Base-by-base conservation (phyloP, 1,284 basidiomycete species). In the Ustilago esculenta region DNA sequence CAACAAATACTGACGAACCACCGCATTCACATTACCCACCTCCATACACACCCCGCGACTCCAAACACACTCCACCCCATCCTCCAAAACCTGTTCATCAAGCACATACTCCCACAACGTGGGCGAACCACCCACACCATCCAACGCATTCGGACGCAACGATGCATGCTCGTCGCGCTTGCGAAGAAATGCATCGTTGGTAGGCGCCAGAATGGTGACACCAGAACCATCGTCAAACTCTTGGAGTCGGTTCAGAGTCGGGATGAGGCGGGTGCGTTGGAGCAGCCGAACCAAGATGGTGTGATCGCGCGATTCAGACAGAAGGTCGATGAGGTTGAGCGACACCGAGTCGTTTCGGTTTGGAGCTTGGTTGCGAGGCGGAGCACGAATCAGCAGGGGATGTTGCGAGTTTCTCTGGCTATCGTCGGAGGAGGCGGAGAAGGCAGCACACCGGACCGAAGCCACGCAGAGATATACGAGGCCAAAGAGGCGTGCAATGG, bases 121-220 rank as follows among this genome's bases (percentile, higher is more conserved):
- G 5, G 36, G 47, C 6, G 49, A 36, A 15, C 25, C 14, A 11
- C 29, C 6, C 25, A 25, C 39, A 3, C 15, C 29, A 23, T 35
- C 45, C 18, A 46, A 9, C 11, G 54, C 45, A 21, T 42, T 11
- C 14, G 32, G 25, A 24, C 49, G 50, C 14, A 9, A 25, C 34
- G 39, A 15, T 27, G 47, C 32, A 32, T 76, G 58, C 32, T 58
- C 44, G 11, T 68, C 45, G 20, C 39, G 51, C 61, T 72, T 68
- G 20, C 59, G 46, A 10, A 60, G 37, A 30, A 80, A 73, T 6
- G 79, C 79, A 8, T 73, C 69, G 83, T 99, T 94, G 15, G 92
- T 97, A 0, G 96, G 96, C 1, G 96, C 96, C 76, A 97, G 96
- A 46, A 99, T 82, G 14, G 95, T 96, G 76, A 87, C 87, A 33